Percentiles rank a stretch among this genome's conserved stretches.
These are phyloP conservation scores for Aurinia saxatilis DNA, from an alignment of 345 rosid genomes.

Conservation along the genomic window DNA sequence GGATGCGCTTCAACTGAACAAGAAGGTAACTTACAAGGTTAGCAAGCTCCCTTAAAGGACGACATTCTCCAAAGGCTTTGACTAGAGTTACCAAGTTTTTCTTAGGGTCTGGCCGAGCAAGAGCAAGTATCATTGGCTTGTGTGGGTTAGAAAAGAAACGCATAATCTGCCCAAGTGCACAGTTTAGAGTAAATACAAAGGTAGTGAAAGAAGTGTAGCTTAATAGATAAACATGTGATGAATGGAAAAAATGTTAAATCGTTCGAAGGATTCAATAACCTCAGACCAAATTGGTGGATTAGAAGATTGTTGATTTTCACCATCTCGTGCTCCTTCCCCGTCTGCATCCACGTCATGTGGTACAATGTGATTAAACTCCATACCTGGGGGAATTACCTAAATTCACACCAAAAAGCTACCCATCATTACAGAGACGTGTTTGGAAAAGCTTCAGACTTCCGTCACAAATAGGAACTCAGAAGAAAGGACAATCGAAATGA, in stretches of 20 bases:
- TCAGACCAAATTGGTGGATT: slow-evolving; percentile 76
- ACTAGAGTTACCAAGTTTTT: slow-evolving; percentile 67
- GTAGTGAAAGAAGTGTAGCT: not conserved
- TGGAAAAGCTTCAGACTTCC: not conserved
- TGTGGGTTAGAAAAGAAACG: slow-evolving; percentile 63
- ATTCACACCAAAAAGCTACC: slow-evolving; percentile 7
- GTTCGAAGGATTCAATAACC: slow-evolving; percentile 31
- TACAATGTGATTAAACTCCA: slow-evolving; percentile 75
- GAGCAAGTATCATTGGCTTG: slow-evolving; percentile 75
- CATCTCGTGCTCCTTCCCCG: slow-evolving; percentile 51
- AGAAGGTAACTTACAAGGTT: slow-evolving; percentile 44
- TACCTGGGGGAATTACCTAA: slow-evolving; percentile 89
- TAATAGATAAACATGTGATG: not conserved
- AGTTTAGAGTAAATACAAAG: not conserved
- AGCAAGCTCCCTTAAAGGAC: slow-evolving; percentile 64
- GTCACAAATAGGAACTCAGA: not conserved
- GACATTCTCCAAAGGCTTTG: slow-evolving; percentile 75
- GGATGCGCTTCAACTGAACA: not conserved
- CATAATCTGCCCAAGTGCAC: slow-evolving; percentile 50
- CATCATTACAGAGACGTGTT: not conserved
- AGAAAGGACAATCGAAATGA: slow-evolving; percentile 6
- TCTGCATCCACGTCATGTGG: slow-evolving; percentile 60
- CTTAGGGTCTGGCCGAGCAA: slow-evolving; percentile 77
- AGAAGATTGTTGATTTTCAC: slow-evolving; percentile 43
- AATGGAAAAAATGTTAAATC: not conserved